Percentiles rank a stretch among this genome's conserved stretches.
Evolutionary conservation across 2,329 filamentous ascomycete species (phyloP).

Genomic region (Ciborinia camelliae): DNA sequence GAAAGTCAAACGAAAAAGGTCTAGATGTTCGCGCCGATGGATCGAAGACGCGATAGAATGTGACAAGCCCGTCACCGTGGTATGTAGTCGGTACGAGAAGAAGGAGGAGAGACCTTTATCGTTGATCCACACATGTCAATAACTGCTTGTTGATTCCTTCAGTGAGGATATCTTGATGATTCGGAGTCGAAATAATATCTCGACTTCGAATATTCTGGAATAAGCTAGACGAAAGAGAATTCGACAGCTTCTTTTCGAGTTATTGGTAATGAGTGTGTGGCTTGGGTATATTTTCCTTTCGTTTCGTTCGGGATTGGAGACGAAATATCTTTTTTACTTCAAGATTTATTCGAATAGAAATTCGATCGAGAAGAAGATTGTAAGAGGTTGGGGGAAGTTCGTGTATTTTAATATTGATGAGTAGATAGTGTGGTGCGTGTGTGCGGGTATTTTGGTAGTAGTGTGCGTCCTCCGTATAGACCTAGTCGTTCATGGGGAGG

Average conservation of each 20-base stretch:
- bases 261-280: slow-evolving; percentile 8
- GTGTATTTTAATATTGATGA: slow-evolving; percentile 7
- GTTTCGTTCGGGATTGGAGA: background rate
- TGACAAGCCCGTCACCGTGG: slow-evolving; percentile 39
- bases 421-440: background rate
- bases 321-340: background rate
- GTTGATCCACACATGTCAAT: slow-evolving; percentile 40
- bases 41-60: slow-evolving; percentile 31
- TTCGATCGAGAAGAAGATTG: background rate
- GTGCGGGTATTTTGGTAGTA: background rate
- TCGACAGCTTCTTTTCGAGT: background rate
- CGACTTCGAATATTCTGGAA: slow-evolving; percentile 33
- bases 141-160: slow-evolving; percentile 32
- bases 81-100: slow-evolving; percentile 40
- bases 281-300: background rate
- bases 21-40: slow-evolving; percentile 16
- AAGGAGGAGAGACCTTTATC: slow-evolving; percentile 38
- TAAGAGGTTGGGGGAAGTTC: slow-evolving; percentile 11
- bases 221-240: slow-evolving; percentile 27
- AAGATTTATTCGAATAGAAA: slow-evolving; percentile 8
- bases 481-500: too few relatives aligned
- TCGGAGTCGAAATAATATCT: slow-evolving; percentile 32
- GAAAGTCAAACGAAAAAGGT: slow-evolving; percentile 8
- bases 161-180: slow-evolving; percentile 24
- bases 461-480: too few relatives aligned